A percentile compares a stretch with the other conserved stretches of the same genome.
Conservation (phyloP, 2,329 filamentous ascomycete genomes). For the Neonectria punicea region DNA sequence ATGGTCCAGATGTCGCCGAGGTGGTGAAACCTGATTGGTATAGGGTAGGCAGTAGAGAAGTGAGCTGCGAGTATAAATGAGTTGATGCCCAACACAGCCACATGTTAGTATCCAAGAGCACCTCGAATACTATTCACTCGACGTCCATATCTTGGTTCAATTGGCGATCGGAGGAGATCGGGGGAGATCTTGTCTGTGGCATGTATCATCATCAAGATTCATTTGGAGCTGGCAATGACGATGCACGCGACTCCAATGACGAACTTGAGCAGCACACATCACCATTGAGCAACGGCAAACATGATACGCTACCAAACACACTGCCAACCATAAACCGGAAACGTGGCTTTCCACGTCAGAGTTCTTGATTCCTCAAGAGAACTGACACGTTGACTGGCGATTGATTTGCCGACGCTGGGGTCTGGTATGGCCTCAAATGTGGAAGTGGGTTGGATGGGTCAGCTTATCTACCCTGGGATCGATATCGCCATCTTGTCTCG, state of each 20-base stretch:
- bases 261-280: slow-evolving; percentile 23
- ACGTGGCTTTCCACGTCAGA: slow-evolving; percentile 14
- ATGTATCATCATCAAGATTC: neutral
- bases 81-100: slow-evolving; percentile 42
- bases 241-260: neutral
- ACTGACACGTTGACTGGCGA: slow-evolving; percentile 15
- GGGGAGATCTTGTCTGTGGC: slow-evolving; percentile 10
- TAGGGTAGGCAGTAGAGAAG: slow-evolving; percentile 20
- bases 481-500: neutral
- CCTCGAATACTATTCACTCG: slow-evolving; percentile 25
- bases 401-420: slow-evolving; percentile 5
- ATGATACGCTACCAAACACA: slow-evolving; percentile 5
- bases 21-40: slow-evolving; percentile 1
- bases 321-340: slow-evolving; percentile 22
- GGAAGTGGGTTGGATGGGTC: neutral
- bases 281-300: slow-evolving; percentile 10
- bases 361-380: slow-evolving; percentile 1
- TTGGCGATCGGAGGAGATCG: slow-evolving; percentile 5
- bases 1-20: neutral
- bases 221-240: slow-evolving; percentile 4
- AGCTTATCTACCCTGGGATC: neutral
- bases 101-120: slow-evolving; percentile 13
- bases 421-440: slow-evolving; percentile 22
- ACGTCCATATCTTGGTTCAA: neutral
- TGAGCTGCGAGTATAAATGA: neutral